Evolutionary conservation across 331 rosid species (phyloP), one percentile per base, ranked within the genome.

Genomic region (Quercus tomentella): DNA sequence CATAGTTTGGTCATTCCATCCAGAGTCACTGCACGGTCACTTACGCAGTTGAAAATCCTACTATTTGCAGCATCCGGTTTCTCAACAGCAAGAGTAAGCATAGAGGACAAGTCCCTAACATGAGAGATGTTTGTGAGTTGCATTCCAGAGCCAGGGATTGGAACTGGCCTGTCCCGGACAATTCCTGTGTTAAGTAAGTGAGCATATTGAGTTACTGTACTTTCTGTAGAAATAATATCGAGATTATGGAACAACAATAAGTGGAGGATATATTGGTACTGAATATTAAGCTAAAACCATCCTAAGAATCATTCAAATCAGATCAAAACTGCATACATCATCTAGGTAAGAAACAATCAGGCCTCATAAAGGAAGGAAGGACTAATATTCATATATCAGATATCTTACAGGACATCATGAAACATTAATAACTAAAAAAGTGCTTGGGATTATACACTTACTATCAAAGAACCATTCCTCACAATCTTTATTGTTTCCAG

Each of bases 381-480:
- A 41, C 45, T 41, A 41, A 41, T 41, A 41, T 41, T 41, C 45
- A 41, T 41, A 9, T 8, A 41, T 41, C 45, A 8, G 45, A 12
- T 4, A 61, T 23, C 43, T 28, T 63, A 63, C 70, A 28, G 70
- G 21, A 15, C 43, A 18, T 30, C 21, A 63, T 63, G 43, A 63
- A 63, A 31, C 41, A 76, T 58, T 72, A 8, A 56, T 71, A 17
- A 5, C 14, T 56, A 12, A 20, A 30, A 75, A 16, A 30, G 60
- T 61, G 75, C 45, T 22, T 43, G 15, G 74, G 82, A 65, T 21
- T 1, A 41, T 71, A 69, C 41, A 69, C 93, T 91, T 90, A 93
- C 98, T 84, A 69, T 95, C 96, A 45, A 93, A 95, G 88, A 93
- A 95, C 99, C 97, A 95, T 82, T 95, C 99, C 80, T 95, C 97